Conservation (phyloP, 225 moss, liverwort and hornwort species). For the Sphagnum contortum region DNA sequence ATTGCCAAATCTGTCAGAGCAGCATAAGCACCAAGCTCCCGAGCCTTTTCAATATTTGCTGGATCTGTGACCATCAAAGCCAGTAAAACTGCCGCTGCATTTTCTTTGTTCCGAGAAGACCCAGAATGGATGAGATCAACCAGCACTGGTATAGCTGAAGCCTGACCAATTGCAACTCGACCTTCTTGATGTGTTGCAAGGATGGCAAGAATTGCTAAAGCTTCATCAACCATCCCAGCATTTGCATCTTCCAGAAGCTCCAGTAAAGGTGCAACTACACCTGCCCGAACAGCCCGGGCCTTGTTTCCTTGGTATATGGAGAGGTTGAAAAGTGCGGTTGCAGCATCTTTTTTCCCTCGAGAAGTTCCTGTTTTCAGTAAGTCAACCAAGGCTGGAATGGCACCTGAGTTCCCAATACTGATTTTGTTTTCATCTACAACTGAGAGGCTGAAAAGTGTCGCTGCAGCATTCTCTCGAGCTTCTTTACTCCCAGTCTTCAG, state of each 20-base stretch:
- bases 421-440: slow-evolving; percentile 59
- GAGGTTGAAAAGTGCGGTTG: slow-evolving; percentile 46
- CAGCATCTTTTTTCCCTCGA: slow-evolving; percentile 64
- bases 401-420: slow-evolving; percentile 45
- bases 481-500: slow-evolving; percentile 60
- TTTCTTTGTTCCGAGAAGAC: slow-evolving; percentile 51
- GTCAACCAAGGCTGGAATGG: slow-evolving; percentile 60
- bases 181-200: slow-evolving; percentile 57
- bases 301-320: slow-evolving; percentile 56
- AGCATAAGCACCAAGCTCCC: slow-evolving; percentile 10
- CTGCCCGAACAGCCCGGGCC: slow-evolving; percentile 42
- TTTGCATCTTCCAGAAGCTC: slow-evolving; percentile 31
- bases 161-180: slow-evolving; percentile 38
- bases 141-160: slow-evolving; percentile 34
- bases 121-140: slow-evolving; percentile 41
- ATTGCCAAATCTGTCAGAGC: slow-evolving; percentile 11
- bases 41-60: slow-evolving; percentile 7
- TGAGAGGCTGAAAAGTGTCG: slow-evolving; percentile 59
- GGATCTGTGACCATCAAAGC: slow-evolving; percentile 15
- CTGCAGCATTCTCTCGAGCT: slow-evolving; percentile 62
- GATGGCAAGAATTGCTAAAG: slow-evolving; percentile 52
- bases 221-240: slow-evolving; percentile 63
- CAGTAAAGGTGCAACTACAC: slow-evolving; percentile 54
- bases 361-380: slow-evolving; percentile 49
- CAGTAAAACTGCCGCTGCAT: slow-evolving; percentile 27